phyloP scores from a whole-genome alignment of 352 stramenopile species.

The Globisporangium parvum region DNA sequence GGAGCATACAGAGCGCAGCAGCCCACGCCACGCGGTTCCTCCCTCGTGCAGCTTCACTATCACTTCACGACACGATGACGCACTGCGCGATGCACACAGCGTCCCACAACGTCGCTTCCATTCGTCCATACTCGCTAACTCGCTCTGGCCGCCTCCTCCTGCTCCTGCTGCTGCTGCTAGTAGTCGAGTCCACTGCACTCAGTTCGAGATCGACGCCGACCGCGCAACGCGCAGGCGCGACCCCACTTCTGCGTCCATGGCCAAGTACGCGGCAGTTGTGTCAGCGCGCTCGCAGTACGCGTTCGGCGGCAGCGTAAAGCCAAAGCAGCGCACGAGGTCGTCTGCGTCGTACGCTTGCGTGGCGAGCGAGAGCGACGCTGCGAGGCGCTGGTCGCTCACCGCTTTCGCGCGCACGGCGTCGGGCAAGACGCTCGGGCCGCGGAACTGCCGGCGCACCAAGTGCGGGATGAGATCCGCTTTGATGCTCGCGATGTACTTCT shows the following conservation, averaged over 20 bases:
- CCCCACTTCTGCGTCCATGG: conserved; percentile 69
- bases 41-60: no score
- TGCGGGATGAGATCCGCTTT: conserved; percentile 78
- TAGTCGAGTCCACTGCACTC: conserved; percentile 1
- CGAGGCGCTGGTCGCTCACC: conserved; percentile 48
- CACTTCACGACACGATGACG: no score
- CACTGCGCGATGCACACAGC: no score
- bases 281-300: conserved; percentile 77
- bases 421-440: conserved; percentile 44
- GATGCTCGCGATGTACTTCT: conserved; percentile 83
- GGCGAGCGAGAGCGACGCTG: conserved; percentile 53
- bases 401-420: conserved; percentile 53
- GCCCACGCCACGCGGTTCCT: no score
- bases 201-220: conserved; percentile 44
- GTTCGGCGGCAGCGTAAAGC: conserved; percentile 63
- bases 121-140: no score
- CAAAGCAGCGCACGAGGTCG: conserved; percentile 71
- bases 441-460: conserved; percentile 74
- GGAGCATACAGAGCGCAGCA: no score
- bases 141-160: background rate
- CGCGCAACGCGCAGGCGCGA: conserved; percentile 61
- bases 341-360: conserved; percentile 44
- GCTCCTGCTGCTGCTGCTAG: no score
- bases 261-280: conserved; percentile 62
- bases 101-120: no score